Evolutionary conservation across 192 early-diverging fungal genomes (phyloP).

Genomic region (Anaeromyces robustus): DNA sequence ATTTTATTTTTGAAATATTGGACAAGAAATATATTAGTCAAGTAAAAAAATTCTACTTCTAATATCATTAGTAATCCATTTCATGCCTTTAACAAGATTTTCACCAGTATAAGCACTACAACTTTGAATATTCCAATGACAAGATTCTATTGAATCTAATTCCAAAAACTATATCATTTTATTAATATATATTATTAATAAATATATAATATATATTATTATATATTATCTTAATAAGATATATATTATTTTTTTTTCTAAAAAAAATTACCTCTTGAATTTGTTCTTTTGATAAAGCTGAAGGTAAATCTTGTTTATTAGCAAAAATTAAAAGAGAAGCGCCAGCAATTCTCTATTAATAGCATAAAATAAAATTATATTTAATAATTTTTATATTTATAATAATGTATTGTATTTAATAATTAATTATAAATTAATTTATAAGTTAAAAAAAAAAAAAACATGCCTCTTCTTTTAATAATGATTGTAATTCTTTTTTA

Average conservation of each 20-base stretch:
- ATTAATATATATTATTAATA: background rate
- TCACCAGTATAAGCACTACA: constrained; percentile 83
- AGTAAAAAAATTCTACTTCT: background rate
- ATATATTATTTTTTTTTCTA: background rate
- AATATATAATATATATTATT: background rate
- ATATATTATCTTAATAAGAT: background rate
- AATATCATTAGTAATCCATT: constrained; percentile 89
- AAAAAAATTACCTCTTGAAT: constrained; percentile 40
- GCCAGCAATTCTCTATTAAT: constrained; percentile 59
- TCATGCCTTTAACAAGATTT: constrained; percentile 74
- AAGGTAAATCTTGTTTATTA: constrained; percentile 92
- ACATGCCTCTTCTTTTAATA: constrained; percentile 77
- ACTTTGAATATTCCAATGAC: constrained; percentile 83
- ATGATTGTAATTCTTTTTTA: constrained; percentile 47
- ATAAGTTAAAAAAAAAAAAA: background rate
- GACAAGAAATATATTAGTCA: too few relatives aligned
- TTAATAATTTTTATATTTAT: background rate
- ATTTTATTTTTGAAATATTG: too few relatives aligned
- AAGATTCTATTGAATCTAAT: constrained; percentile 55
- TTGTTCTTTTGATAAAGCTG: constrained; percentile 53
- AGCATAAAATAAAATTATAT: background rate
- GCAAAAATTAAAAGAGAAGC: constrained; percentile 88
- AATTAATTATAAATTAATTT: too few relatives aligned
- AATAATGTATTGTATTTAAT: background rate
- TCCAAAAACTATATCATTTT: constrained; percentile 31